Base-by-base conservation (phyloP, 495 filamentous ascomycete species). In the Hypomontagnella submonticulosa region DNA sequence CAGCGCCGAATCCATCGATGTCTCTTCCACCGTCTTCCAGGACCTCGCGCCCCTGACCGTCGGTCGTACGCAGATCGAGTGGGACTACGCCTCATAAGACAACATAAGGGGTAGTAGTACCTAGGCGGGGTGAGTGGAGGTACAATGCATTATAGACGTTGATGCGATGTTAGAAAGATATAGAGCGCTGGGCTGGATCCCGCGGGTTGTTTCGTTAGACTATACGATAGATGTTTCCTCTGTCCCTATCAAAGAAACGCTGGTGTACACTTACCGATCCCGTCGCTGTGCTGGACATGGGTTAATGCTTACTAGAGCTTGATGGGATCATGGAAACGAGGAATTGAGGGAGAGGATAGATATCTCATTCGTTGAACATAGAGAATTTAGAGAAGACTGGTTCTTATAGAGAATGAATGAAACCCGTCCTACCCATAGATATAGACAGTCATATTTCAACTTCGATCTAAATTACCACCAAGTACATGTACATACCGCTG, bases 1-100 rank as follows among this genome's bases (percentile, higher is more conserved):
- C 72, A 63, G 44, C 18, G 51, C 11, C n/a, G 60, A 58, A 55
- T 69, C 72, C 62, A 77, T 85, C 47, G 83, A 85, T 63, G 78
- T 79, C 37, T 78, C 80, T 34, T 65, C 78, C 55, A 69, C 73
- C 57, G 76, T 76, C 34, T 85, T 84, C 66, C 1, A 53, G 10
- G 67, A 74, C 4, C 67, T 85, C 18, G 71, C 70, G 6, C 41
- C 64, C 12, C 66, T 79, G n/a, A 63, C 43, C 37, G 69, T 33
- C 38, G 79, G 79, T 43, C 73, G 79, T 27, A 30, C 37, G 13
- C 10, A 67, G 30, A 69, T 80, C 38, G 20, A 63, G 15, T 81
- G 79, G 79, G 34, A 52, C 40, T 58, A 13, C 34, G 12, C 41
- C 11, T 41, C 42, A 10, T 63, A 44, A 46, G 11, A 12, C 6